Percentiles rank a stretch among this genome's conserved stretches.
phyloP scores from a whole-genome alignment of 1,284 basidiomycete species.

The Leccinum pallidistipes region DNA sequence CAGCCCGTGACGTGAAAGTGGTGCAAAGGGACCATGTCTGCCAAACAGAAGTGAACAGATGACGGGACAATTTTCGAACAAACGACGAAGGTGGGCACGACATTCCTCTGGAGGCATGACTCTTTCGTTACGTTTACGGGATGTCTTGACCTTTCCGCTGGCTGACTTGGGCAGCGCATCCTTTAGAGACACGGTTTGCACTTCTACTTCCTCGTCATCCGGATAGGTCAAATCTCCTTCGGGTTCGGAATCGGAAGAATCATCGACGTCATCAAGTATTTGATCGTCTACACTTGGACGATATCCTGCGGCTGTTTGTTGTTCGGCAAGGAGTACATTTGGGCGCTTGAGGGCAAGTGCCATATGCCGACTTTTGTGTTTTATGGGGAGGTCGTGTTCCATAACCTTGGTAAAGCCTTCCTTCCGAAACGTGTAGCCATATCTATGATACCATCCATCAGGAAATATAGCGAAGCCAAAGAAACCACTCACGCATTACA shows the following conservation, averaged over 20 bases:
- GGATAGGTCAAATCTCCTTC: slow-evolving; percentile 47
- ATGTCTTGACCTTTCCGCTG: slow-evolving; percentile 75
- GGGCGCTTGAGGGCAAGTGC: slow-evolving; percentile 61
- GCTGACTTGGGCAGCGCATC: slow-evolving; percentile 60
- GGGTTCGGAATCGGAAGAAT: slow-evolving; percentile 44
- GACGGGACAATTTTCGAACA: slow-evolving; percentile 83
- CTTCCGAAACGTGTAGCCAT: slow-evolving; percentile 86
- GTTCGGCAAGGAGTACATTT: slow-evolving; percentile 63
- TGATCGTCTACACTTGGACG: slow-evolving; percentile 34
- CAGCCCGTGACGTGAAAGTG: slow-evolving; percentile 52
- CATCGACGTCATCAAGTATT: slow-evolving; percentile 44
- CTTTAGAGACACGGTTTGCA: slow-evolving; percentile 14
- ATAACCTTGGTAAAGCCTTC: slow-evolving; percentile 95
- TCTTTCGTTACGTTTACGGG: slow-evolving; percentile 81
- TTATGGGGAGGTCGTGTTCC: slow-evolving; percentile 84
- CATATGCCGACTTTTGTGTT: slow-evolving; percentile 72
- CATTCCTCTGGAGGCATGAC: slow-evolving; percentile 92
- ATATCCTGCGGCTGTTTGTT: slow-evolving; percentile 34
- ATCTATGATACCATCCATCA: slow-evolving; percentile 44
- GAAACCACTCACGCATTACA: slow-evolving; percentile 76
- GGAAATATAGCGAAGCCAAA: background rate
- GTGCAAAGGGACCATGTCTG: slow-evolving; percentile 85
- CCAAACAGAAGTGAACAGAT: slow-evolving; percentile 91
- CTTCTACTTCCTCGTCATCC: slow-evolving; percentile 48
- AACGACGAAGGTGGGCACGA: slow-evolving; percentile 86